Conservation (phyloP, 495 filamentous ascomycete genomes). For the Cladorrhinum samala region DNA sequence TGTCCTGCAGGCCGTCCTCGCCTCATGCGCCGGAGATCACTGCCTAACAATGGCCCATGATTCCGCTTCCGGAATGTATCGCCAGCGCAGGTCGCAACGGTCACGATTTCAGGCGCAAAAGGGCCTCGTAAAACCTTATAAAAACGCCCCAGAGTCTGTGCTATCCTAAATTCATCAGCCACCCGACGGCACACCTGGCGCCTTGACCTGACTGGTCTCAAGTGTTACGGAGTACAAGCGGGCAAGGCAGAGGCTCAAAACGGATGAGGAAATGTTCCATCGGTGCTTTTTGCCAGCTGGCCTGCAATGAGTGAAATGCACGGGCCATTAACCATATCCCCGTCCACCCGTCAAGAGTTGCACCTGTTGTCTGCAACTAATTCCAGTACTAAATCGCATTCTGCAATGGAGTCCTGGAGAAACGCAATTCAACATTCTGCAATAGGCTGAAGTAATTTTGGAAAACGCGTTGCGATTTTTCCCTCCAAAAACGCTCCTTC, state of each 20-base stretch:
- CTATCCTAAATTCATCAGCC: neutral
- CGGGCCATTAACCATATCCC: neutral
- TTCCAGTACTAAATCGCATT: too few relatives aligned
- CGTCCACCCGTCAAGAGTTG: too few relatives aligned
- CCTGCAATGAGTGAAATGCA: neutral
- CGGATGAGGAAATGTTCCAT: neutral
- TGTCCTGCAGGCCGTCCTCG: too few relatives aligned
- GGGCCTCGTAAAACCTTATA: neutral
- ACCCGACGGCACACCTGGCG: neutral
- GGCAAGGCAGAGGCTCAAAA: neutral
- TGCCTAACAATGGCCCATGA: slow-evolving; percentile 14
- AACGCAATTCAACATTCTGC: too few relatives aligned
- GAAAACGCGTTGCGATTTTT: too few relatives aligned
- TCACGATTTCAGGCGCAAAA: neutral
- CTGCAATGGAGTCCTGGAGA: too few relatives aligned
- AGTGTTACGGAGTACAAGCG: slow-evolving; percentile 26
- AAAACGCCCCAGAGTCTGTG: neutral
- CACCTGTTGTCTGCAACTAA: too few relatives aligned
- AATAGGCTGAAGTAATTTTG: too few relatives aligned
- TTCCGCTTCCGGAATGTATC: slow-evolving; percentile 8
- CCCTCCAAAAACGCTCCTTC: too few relatives aligned
- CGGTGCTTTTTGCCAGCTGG: neutral
- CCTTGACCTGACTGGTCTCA: neutral
- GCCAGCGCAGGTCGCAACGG: neutral
- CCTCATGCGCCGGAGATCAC: slow-evolving; percentile 14